Evolutionary conservation across 192 early-diverging fungal genomes (phyloP).

Genomic region (Backusella circina): DNA sequence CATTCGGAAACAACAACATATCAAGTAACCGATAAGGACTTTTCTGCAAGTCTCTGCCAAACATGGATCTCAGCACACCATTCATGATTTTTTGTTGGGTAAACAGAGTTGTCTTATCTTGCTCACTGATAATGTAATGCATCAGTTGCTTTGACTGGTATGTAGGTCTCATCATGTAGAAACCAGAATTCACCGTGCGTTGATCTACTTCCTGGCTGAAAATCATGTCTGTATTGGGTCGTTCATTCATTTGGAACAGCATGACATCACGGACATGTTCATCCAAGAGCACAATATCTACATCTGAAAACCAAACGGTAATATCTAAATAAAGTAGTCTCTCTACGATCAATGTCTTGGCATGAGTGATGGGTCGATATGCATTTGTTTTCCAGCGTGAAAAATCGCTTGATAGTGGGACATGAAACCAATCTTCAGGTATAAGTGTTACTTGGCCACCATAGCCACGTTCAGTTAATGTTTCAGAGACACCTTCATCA

Average conservation of each 20-base stretch:
- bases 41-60: slow-evolving; percentile 9
- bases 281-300: slow-evolving; percentile 34
- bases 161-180: slow-evolving; percentile 34
- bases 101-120: slow-evolving; percentile 7
- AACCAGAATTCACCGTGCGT: slow-evolving; percentile 29
- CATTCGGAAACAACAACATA: slow-evolving; percentile 31
- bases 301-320: slow-evolving; percentile 36
- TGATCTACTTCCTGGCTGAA: slow-evolving; percentile 33
- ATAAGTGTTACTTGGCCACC: slow-evolving; percentile 26
- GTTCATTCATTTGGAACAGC: slow-evolving; percentile 15
- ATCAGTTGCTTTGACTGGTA: slow-evolving; percentile 23
- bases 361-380: slow-evolving; percentile 36
- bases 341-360: slow-evolving; percentile 37
- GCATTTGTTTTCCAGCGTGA: slow-evolving; percentile 11
- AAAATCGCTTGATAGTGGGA: slow-evolving; percentile 17
- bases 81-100: slow-evolving; percentile 38
- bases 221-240: slow-evolving; percentile 15
- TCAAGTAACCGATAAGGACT: slow-evolving; percentile 23
- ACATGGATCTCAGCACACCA: slow-evolving; percentile 19
- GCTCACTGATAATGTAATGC: slow-evolving; percentile 22
- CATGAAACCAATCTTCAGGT: slow-evolving; percentile 36
- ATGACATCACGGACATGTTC: slow-evolving; percentile 20
- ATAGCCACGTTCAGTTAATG: slow-evolving; percentile 22
- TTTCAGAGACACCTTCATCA: slow-evolving; percentile 29
- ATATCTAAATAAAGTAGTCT: slow-evolving; percentile 27